These are phyloP conservation scores for Kalmusia sp. DNA, from an alignment of 2,329 filamentous ascomycete species.

Conservation along the genomic window DNA sequence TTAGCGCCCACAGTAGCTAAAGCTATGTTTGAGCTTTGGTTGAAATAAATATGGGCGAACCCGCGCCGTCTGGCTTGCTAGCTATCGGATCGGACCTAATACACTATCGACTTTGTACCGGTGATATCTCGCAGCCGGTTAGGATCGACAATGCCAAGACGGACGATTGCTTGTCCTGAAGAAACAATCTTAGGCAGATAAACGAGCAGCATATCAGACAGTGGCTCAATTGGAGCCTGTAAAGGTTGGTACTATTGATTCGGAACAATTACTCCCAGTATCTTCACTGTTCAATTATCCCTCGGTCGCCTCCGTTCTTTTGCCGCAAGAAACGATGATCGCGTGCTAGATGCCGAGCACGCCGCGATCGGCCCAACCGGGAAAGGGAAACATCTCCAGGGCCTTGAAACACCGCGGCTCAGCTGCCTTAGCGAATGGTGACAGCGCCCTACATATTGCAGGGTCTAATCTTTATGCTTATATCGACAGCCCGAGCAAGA, in stretches of 20 bases:
- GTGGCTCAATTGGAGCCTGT: background rate
- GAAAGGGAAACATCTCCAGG: background rate
- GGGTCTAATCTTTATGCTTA: background rate
- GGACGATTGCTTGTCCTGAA: background rate
- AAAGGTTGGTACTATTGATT: background rate
- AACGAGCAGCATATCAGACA: background rate
- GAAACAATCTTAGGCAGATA: background rate
- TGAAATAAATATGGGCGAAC: too few relatives aligned
- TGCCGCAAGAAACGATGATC: background rate
- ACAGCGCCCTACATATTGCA: background rate
- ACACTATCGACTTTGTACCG: background rate
- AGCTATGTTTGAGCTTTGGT: too few relatives aligned
- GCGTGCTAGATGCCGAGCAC: background rate
- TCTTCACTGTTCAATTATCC: background rate
- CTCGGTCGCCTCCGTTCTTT: background rate
- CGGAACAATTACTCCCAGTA: background rate
- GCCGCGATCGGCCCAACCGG: background rate
- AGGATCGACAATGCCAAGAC: constrained; percentile 2
- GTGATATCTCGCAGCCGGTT: background rate
- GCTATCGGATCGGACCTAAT: background rate
- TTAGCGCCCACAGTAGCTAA: too few relatives aligned
- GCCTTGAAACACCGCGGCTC: background rate
- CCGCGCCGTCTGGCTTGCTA: background rate
- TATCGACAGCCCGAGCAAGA: background rate
- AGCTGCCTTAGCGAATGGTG: background rate